These are phyloP conservation scores for Keithomyces neogunnii DNA, from an alignment of 2,329 filamentous ascomycete species.

Conservation along the genomic window DNA sequence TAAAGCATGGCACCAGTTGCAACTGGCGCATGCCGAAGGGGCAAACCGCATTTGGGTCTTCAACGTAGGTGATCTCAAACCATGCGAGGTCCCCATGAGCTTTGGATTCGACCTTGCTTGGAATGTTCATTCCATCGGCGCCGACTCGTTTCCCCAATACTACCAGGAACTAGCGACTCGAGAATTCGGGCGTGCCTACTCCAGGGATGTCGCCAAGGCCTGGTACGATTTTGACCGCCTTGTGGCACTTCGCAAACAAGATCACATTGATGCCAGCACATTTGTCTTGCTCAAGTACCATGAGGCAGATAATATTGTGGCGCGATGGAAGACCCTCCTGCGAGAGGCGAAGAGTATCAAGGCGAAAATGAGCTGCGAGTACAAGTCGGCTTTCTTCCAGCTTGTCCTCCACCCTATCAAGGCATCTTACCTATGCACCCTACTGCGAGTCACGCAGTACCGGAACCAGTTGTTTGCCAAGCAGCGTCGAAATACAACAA, in stretches of 20 bases:
- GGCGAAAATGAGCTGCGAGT: constrained; percentile 29
- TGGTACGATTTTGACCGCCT: constrained; percentile 43
- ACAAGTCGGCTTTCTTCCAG: constrained; percentile 49
- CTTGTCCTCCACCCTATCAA: constrained; percentile 52
- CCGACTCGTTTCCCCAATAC: constrained; percentile 29
- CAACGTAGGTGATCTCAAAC: constrained; percentile 55
- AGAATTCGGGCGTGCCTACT: constrained; percentile 39
- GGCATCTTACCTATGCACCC: constrained; percentile 45
- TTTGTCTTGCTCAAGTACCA: constrained; percentile 52
- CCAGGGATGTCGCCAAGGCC: constrained; percentile 37
- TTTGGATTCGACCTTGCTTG: constrained; percentile 51
- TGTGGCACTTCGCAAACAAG: constrained; percentile 48
- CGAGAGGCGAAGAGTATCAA: constrained; percentile 36
- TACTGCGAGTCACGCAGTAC: constrained; percentile 35
- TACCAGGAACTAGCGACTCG: constrained; percentile 37
- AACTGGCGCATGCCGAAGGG: constrained; percentile 37
- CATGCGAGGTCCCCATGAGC: constrained; percentile 44
- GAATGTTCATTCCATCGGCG: constrained; percentile 38
- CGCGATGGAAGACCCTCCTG: constrained; percentile 42
- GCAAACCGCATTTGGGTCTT: constrained; percentile 53
- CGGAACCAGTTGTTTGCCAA: constrained; percentile 45
- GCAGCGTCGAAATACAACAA: constrained; percentile 49
- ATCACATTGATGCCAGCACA: constrained; percentile 46
- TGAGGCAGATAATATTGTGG: constrained; percentile 46
- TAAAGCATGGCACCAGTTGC: constrained; percentile 40